Base-by-base conservation (phyloP, 2,329 filamentous ascomycete species). In the Metarhizium rileyi region DNA sequence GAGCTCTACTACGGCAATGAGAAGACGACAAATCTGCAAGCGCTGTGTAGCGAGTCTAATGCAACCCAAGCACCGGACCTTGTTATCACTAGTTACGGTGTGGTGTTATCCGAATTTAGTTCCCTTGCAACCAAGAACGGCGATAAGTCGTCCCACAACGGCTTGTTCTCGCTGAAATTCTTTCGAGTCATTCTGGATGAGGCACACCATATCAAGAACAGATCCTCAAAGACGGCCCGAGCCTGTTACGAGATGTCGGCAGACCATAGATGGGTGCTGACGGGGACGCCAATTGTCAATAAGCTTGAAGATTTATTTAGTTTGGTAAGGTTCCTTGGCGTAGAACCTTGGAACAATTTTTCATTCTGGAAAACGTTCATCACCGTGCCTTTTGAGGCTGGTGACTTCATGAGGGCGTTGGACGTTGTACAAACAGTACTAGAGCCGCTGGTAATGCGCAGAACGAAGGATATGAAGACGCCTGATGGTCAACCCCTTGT, bases 291-390 rank as follows among this genome's bases (percentile, higher is more conserved):
- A 0, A 97, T 98, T 50, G 91, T 98, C 57, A 98, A 98, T 65
- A 84, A 89, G 41, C 75, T 98, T 1, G 91, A 97, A 64, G 93
- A 97, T 66, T 71, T 98, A 14, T 97, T 96, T 70, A 95, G 88
- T 61, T 70, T 98, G 35, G 88, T 97, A 12, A 83, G 88, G 3
- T 98, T 97, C 68, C 72, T 98, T 10, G 84, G 88, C 50, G 93
- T 98, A 4, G 91, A 97, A 63, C 93, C 93, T 0, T 98, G 93
- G 93, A 93, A 86, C 61, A 97, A 97, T 65, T 98, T 98, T 66
- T 95, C 90, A 0, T 98, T 95, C 69, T 98, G 93, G 93, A 90
- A 90, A 63, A 97, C 93, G 0, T 98, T 98, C 64, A 97, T 98
- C 61, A 98, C 93, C 0, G 84, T 95, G 1, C 93, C 93, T 0